These are phyloP conservation scores for Begonia fuchsioides DNA, from an alignment of 306 rosid species.

Conservation along the genomic window DNA sequence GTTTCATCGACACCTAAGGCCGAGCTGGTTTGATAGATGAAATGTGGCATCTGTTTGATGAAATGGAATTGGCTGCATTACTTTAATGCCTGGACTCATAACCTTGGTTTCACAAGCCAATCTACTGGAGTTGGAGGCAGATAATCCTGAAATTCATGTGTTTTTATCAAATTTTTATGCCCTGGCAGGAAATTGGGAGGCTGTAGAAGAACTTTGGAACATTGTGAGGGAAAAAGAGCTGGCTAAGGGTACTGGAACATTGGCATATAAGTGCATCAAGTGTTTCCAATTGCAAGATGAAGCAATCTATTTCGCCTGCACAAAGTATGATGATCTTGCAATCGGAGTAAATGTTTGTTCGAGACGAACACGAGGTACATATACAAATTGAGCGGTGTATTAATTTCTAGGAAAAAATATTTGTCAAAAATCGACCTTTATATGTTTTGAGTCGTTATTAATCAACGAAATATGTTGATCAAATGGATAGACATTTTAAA, in stretches of 20 bases:
- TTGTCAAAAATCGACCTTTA: too few relatives aligned
- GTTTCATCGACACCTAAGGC: constrained; percentile 43
- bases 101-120: constrained; percentile 26
- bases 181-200: constrained; percentile 45
- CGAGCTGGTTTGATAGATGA: constrained; percentile 43
- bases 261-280: too few relatives aligned
- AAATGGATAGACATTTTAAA: too few relatives aligned
- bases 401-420: too few relatives aligned
- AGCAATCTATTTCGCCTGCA: too few relatives aligned
- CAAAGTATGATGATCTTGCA: too few relatives aligned
- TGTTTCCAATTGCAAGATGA: too few relatives aligned
- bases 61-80: constrained; percentile 41
- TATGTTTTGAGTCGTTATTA: too few relatives aligned
- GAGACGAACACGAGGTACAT: too few relatives aligned
- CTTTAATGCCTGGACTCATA: constrained; percentile 39
- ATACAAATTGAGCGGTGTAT: too few relatives aligned
- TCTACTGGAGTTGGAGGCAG: constrained; percentile 39
- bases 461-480: too few relatives aligned
- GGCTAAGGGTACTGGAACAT: constrained; percentile 36
- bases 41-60: constrained; percentile 25
- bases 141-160: constrained; percentile 29
- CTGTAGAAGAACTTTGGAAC: constrained; percentile 39
- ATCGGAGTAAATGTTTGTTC: too few relatives aligned
- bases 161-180: constrained; percentile 49
- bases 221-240: constrained; percentile 32